Evolutionary conservation across 345 rosid genomes (phyloP), one percentile per base, ranked within the genome.

Genomic region (Dipteronia sinensis): DNA sequence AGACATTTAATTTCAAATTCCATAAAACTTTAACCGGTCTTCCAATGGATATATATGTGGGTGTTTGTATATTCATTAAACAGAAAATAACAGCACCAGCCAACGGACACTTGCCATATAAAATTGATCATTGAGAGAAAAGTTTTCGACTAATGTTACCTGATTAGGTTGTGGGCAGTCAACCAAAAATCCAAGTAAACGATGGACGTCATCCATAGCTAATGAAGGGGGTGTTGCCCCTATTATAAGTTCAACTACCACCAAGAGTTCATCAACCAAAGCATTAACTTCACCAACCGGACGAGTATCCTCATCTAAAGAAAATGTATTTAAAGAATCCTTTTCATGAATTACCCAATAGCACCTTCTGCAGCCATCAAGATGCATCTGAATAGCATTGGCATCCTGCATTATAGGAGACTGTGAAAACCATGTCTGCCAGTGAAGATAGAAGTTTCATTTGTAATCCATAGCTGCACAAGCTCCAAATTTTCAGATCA

Each of bases 321-420:
- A 89, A 83, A 89, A 94, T 29, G 91, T 83, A 73, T 85, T 78
- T 59, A 88, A 88, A 20, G 98, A 94, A 79, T 93, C 94, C 88
- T 89, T 93, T 85, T 97, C 98, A 64, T 82, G 86, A 79, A 89
- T 78, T 78, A 89, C 89, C 99, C 99, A 97, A 82, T 94, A 97
- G 87, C 99, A 97, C 85, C 89, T 93, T 91, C 99, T 89, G 88
- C 99, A 93, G 81, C 98, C 97, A 89, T 97, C 99, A 78, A 97
- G 94, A 87, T 94, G 98, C 94, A 94, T 83, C 82, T 97, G 99
- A 83, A 97, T 91, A 83, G 99, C 99, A 83, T 92, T 92, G 58
- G 98, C 98, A 83, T 94, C 87, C 81, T 94, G 88, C 99, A 97
- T 97, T 72, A 87, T 94, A 53, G 82, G 77, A 78, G 98, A 90